These are phyloP conservation scores for Skeletonema potamos DNA, from an alignment of 108 stramenopile species.

Conservation along the genomic window DNA sequence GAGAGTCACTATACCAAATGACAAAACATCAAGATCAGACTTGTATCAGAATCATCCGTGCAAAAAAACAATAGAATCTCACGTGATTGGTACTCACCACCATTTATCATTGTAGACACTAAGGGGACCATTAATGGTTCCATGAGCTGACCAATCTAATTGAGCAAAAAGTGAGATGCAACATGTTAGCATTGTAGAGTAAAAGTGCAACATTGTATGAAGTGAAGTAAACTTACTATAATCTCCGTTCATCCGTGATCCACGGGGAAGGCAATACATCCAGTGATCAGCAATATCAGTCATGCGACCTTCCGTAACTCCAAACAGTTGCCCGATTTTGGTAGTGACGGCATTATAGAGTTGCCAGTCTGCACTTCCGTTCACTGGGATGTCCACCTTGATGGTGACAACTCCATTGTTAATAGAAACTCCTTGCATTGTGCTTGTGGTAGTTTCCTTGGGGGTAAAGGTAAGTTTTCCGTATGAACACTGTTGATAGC, in stretches of 20 bases:
- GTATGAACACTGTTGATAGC: constrained; percentile 34
- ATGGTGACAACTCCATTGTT: constrained; percentile 2
- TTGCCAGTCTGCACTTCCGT: background rate
- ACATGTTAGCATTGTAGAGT: too few relatives aligned
- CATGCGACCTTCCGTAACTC: background rate
- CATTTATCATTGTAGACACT: constrained; percentile 54
- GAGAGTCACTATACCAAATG: too few relatives aligned
- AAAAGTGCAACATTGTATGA: background rate
- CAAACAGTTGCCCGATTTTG: constrained; percentile 6
- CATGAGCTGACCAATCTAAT: too few relatives aligned
- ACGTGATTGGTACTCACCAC: too few relatives aligned
- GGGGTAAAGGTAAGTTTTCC: constrained; percentile 22
- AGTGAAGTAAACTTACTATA: too few relatives aligned
- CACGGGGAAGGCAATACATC: constrained; percentile 51
- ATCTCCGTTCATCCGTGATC: constrained; percentile 2
- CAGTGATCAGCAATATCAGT: constrained; percentile 1
- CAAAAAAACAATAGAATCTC: too few relatives aligned
- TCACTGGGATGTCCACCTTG: background rate
- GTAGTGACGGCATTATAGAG: constrained; percentile 7
- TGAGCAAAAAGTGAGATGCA: too few relatives aligned
- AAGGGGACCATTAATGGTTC: constrained; percentile 35
- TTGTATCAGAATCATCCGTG: too few relatives aligned
- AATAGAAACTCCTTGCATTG: background rate
- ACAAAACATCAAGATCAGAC: too few relatives aligned
- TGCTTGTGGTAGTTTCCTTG: too few relatives aligned